Evolutionary conservation across 352 stramenopile species (phyloP), one percentile per base, ranked within the genome.

Genomic region (Phytophthora sojae): DNA sequence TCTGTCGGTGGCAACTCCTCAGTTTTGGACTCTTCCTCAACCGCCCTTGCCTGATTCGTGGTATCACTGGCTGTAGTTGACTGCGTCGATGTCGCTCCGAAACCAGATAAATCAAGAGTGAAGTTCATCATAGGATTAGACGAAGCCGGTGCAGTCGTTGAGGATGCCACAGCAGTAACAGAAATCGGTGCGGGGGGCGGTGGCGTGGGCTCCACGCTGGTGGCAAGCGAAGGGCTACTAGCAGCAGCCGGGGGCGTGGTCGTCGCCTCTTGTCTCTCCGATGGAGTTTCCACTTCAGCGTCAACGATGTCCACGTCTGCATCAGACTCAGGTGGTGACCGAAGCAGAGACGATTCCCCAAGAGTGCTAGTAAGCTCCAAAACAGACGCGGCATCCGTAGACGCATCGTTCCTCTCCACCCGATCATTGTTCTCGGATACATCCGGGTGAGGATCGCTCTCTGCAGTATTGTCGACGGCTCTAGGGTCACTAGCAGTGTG

Each of bases 301-400:
- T 90, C 78, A 9, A 78, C 83, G 51, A 76, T 72, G 47, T 83
- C 69, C n/a, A 82, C 73, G 39, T 95, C 82, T 1, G 64, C 73
- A 59, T 90, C 82, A 37, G 74, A 83, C 57, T 84, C 83, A 32
- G 82, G 73, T 25, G 88, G 90, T 26, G 90, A 96, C 2, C 85
- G 81, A 44, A 97, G 77, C 57, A 97, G 69, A 2, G 88, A 95
- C 8, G 84, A 94, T 66, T 95, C 87, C 12, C 86, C 88, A 47
- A 97, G 78, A 21, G 88, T 94, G 57, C 90, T 97, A 5, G 90
- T 84, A 59, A 97, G 76, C n/a, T 88, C 90, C 59, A 89, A 77
- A 25, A 97, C 89, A 21, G 89, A 95, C 47, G 87, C 90, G 14
- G 90, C 82, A 39, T 96, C 88, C 3, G 77, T 82, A 23, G 71